Evolutionary conservation across 2,329 filamentous ascomycete genomes (phyloP), one percentile per base, ranked within the genome.

Genomic region (Nigrospora oryzae): DNA sequence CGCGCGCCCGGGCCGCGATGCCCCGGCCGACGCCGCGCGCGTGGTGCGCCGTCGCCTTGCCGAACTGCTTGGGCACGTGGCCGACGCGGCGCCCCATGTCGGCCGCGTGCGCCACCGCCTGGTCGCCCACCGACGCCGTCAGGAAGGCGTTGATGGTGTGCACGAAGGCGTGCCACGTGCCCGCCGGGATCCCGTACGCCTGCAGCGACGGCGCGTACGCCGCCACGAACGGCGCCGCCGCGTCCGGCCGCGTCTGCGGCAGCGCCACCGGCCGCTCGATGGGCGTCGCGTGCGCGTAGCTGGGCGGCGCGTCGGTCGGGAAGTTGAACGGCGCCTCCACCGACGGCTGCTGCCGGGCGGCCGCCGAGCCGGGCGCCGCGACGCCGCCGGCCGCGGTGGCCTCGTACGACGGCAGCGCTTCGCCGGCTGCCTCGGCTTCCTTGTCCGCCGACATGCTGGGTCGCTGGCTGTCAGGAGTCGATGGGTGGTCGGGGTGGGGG

Each of bases 41-140:
- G 48, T 69, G 66, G 10, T 50, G 50, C 2, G 53, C 50, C 3
- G 71, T 60, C 8, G 60, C 57, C 43, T 64, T 65, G 50, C 65
- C 62, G 28, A 67, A 56, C 5, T 52, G 52, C 38, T 55, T 61
- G 12, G 58, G 74, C 49, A 58, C 59, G 12, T 60, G 48, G 43
- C 62, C 54, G 2, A 73, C 40, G 17, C 60, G 53, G 33, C 58
- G 59, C 8, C 57, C 68, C 13, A 70, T 53, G 41, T 71, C 69
- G 33, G 59, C 63, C 23, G 30, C 23, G 23, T 28, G 23, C 23
- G 23, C 5, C 2, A 28, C 23, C 5, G 23, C 30, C 11, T 40
- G 30, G 11, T 16, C 38, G 6, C 30, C 17, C 6, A 40, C 38
- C 15, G 38, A 33, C 11, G 15, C 10, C n/a, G 30, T 33, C 15